These are phyloP conservation scores for Emergomyces africanus DNA, from an alignment of 2,329 filamentous ascomycete species.

Conservation along the genomic window DNA sequence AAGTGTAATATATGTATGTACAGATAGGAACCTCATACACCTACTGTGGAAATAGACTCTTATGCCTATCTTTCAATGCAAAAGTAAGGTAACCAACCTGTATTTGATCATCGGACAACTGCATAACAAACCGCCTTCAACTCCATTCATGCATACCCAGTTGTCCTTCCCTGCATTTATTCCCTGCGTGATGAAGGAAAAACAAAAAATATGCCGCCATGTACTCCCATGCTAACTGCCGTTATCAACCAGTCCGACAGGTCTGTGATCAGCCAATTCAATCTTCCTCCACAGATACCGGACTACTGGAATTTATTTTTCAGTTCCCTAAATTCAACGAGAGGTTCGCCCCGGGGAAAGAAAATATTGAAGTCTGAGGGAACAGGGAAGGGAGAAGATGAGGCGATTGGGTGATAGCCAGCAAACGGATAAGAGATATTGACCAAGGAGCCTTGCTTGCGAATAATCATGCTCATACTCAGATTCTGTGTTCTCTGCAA, in stretches of 20 bases:
- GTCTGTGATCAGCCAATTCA: neutral
- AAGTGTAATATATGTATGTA: neutral
- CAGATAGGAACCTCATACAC: neutral
- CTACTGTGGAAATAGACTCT: neutral
- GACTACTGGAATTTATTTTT: neutral
- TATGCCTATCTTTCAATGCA: neutral
- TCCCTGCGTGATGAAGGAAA: neutral
- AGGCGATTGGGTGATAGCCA: neutral
- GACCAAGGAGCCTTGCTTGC: neutral
- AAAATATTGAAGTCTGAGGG: neutral
- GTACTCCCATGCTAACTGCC: neutral
- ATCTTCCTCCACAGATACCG: neutral
- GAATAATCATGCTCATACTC: neutral
- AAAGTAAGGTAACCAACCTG: neutral
- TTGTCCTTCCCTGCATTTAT: neutral
- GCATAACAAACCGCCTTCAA: neutral
- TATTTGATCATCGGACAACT: neutral
- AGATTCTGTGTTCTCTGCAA: too few relatives aligned
- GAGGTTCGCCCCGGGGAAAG: neutral
- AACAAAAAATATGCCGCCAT: neutral
- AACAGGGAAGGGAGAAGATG: neutral
- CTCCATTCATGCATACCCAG: neutral
- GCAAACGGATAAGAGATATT: neutral
- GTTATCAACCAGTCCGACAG: neutral
- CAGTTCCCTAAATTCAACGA: neutral